Evolutionary conservation across 805 yeast genomes (phyloP), one percentile per base, ranked within the genome.

Genomic region (Starmerella riodocensis): DNA sequence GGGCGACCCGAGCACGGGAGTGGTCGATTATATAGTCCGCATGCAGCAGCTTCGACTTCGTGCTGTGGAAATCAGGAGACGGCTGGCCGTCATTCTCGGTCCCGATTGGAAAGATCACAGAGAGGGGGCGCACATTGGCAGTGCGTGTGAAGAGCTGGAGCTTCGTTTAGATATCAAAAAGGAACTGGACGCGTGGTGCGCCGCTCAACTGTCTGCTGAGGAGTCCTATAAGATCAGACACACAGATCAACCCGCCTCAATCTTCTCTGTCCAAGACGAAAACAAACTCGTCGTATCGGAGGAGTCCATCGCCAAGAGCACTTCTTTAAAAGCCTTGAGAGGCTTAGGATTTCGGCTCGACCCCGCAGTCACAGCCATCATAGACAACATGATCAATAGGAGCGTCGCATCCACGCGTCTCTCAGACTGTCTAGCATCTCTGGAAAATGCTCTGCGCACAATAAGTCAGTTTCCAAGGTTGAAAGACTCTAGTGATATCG

Each of bases 41-140:
- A 68, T 69, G 11, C 61, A 58, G n/a, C 76, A 74, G 47, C 59
- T 74, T 2, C 65, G 63, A 26, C 46, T 56, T 20, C 70, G 69
- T 35, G 51, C 76, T 3, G 55, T 58, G 3, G 55, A 58, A 19
- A 53, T 74, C n/a, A 50, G 64, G 24, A 48, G 54, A 4, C 62
- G 73, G 23, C 56, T 77, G 6, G 73, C 70, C 32, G 55, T 64
- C 11, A 64, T 77, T 4, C 58, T 78, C 6, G 81, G 85, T 0
- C 52, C 63, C 14, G 73, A 73, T 6, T 78, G 86, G 86, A 59
- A 56, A 17, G 58, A 64, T 8, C 73, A 71, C 42, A 69, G 76
- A 2, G 84, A 76, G 37, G 95, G 94, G 0, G 69, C 66, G 37
- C 71, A 68, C 44, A 69, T 88, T 1, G 61, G 68, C 9, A 55